Percentiles rank a stretch among this genome's conserved stretches.
Conservation (phyloP, 768 basidiomycete species). For the Kwoniella sp. region DNA sequence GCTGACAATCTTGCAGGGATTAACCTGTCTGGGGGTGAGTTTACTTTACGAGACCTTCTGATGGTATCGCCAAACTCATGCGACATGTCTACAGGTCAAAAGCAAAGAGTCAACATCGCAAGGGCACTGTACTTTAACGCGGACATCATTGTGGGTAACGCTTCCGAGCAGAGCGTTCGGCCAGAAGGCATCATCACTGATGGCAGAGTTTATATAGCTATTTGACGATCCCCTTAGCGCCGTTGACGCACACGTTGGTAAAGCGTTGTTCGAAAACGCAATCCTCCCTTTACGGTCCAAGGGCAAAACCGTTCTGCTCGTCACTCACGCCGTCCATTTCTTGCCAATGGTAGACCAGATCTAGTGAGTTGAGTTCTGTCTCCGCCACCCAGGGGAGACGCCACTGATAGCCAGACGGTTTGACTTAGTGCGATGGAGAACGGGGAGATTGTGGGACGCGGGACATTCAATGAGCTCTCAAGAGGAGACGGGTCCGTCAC, state of each 20-base stretch:
- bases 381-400: too few species aligned
- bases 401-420: too few species aligned
- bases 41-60: conserved; percentile 59
- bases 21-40: conserved; percentile 63
- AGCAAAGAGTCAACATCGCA: conserved; percentile 67
- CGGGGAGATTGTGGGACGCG: conserved; percentile 61
- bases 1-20: conserved; percentile 21
- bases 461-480: conserved; percentile 63
- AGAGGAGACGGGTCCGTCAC: conserved; percentile 62
- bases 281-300: conserved; percentile 61
- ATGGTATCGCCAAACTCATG: not conserved
- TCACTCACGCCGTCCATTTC: conserved; percentile 65
- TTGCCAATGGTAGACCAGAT: conserved; percentile 62
- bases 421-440: conserved; percentile 55
- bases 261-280: conserved; percentile 68
- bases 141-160: conserved; percentile 34
- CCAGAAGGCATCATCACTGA: not conserved
- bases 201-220: conserved; percentile 37
- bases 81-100: conserved; percentile 17
- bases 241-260: conserved; percentile 75
- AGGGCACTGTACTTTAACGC: conserved; percentile 65
- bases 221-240: conserved; percentile 46
- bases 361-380: conserved; percentile 49
- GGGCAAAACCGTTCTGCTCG: conserved; percentile 63
- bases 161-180: not conserved